Evolutionary conservation across 176 grass and related monocot genomes (phyloP).

Genomic region (Triticum monococcum): DNA sequence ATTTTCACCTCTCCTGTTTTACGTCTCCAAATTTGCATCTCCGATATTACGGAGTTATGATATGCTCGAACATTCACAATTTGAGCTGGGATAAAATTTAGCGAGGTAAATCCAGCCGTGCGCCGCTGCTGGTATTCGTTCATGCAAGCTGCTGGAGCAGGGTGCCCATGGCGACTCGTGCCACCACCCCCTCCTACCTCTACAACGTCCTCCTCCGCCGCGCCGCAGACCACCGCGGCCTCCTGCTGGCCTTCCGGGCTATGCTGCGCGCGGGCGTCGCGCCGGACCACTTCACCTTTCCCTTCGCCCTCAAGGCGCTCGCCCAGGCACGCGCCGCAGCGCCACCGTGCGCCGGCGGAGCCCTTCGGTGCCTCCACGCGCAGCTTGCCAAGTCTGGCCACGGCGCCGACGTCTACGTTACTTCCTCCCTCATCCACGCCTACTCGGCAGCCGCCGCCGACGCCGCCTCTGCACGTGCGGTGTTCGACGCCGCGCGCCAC

Average conservation of each 20-base stretch:
- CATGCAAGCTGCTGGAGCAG: too few species aligned
- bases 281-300: constrained; percentile 48
- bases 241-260: constrained; percentile 27
- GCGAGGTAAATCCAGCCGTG: too few species aligned
- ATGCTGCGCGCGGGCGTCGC: constrained; percentile 19
- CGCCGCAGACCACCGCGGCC: neutral
- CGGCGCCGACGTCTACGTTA: constrained; percentile 29
- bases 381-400: constrained; percentile 32
- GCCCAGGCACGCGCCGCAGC: neutral
- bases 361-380: constrained; percentile 23
- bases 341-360: neutral
- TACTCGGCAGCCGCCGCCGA: constrained; percentile 2
- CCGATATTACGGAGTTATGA: too few species aligned
- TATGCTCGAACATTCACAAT: too few species aligned
- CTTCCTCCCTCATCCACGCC: constrained; percentile 29
- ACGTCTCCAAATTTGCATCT: too few species aligned
- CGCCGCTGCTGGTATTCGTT: too few species aligned
- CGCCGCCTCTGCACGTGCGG: constrained; percentile 18
- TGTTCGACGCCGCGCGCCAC: constrained; percentile 28
- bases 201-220: neutral
- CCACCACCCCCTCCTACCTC: neutral
- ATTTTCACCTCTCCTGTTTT: too few species aligned
- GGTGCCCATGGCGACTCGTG: neutral
- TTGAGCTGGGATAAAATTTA: too few species aligned
- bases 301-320: constrained; percentile 39